phyloP scores from a whole-genome alignment of 352 stramenopile species.

The Aphanomyces cochlioides region DNA sequence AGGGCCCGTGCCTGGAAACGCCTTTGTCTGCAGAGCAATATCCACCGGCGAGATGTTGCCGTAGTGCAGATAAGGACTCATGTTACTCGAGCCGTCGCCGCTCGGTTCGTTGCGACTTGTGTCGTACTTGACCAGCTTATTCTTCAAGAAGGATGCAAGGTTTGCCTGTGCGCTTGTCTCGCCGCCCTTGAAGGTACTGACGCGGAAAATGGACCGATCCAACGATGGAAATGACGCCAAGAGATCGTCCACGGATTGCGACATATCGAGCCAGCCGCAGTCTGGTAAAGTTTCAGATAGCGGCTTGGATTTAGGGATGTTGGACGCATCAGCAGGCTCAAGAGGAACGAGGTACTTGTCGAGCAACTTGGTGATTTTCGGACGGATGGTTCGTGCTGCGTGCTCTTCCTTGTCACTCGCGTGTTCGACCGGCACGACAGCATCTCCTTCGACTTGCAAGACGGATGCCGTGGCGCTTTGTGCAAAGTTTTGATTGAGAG shows the following conservation, averaged over 20 bases:
- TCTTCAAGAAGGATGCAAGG: constrained; percentile 85
- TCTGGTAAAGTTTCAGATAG: background rate
- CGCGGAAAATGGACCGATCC: constrained; percentile 51
- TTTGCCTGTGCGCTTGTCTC: constrained; percentile 55
- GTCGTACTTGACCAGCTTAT: constrained; percentile 69
- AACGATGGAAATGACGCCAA: constrained; percentile 52
- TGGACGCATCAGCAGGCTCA: constrained; percentile 23
- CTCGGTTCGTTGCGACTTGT: constrained; percentile 95
- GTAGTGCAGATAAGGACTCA: constrained; percentile 93
- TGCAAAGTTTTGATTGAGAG: constrained; percentile 47
- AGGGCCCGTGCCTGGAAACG: constrained; percentile 14
- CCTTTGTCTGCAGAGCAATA: constrained; percentile 44
- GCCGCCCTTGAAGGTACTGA: constrained; percentile 66
- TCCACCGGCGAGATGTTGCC: constrained; percentile 82
- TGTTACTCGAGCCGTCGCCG: constrained; percentile 83
- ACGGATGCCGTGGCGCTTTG: constrained; percentile 47
- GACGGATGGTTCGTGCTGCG: constrained; percentile 96
- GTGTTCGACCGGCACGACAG: constrained; percentile 94
- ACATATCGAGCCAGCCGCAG: constrained; percentile 44
- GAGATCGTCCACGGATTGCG: constrained; percentile 37
- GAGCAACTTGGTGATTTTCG: constrained; percentile 93
- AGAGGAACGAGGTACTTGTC: constrained; percentile 78
- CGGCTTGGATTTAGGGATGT: background rate
- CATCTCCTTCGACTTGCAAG: constrained; percentile 96
- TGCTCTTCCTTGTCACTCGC: constrained; percentile 94